phyloP scores from a whole-genome alignment of 2,329 filamentous ascomycete species.

The Colletotrichum viniferum region DNA sequence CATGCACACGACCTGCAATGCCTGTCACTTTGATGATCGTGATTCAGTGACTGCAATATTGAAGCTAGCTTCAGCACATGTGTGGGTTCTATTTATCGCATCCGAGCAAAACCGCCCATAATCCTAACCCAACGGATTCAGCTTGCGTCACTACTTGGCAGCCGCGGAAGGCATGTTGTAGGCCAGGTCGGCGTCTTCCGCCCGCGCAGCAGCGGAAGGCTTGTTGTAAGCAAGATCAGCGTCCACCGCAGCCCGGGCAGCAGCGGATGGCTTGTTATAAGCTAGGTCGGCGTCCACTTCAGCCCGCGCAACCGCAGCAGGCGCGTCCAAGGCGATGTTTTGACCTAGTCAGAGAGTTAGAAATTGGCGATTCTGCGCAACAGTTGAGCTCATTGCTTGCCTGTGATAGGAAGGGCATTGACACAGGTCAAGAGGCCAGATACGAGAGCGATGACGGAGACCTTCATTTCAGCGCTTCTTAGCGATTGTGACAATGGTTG shows the following conservation, averaged over 20 bases:
- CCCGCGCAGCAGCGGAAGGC: not conserved
- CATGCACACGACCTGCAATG: not conserved
- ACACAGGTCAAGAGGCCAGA: not conserved
- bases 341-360: accelerated
- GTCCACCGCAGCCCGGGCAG: not conserved
- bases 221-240: not conserved
- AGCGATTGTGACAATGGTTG: not conserved
- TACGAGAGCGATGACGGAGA: not conserved
- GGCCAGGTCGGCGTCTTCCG: too few relatives aligned
- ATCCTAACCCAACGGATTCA: not conserved
- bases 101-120: not conserved
- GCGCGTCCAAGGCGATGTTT: not conserved
- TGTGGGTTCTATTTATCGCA: not conserved
- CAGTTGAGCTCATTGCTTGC: not conserved
- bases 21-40: not conserved
- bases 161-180: not conserved
- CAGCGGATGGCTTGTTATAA: not conserved
- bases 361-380: accelerated
- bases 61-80: not conserved
- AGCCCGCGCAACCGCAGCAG: not conserved
- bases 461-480: not conserved
- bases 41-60: not conserved
- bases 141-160: not conserved
- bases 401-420: not conserved
- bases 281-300: not conserved